Evolutionary conservation across 2,329 filamentous ascomycete species (phyloP).

Genomic region (Penicillium rolfsii): DNA sequence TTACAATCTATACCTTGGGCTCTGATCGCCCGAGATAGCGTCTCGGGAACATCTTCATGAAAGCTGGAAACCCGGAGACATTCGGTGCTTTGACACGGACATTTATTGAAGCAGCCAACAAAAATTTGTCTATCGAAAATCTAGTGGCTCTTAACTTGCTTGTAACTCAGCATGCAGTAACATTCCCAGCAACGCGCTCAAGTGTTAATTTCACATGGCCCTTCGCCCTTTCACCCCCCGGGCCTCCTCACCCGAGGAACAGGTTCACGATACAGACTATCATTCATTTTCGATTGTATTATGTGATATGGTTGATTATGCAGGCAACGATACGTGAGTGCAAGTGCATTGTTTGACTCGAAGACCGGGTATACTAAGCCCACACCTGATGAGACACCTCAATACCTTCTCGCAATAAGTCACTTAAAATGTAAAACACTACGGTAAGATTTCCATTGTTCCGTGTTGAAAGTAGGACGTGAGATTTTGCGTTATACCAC

Average conservation of each 20-base stretch:
- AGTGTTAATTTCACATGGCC: not conserved
- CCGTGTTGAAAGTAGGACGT: not conserved
- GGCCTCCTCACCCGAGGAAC: not conserved
- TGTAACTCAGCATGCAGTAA: not conserved
- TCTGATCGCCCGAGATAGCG: not conserved
- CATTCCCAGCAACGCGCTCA: not conserved
- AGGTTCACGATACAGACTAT: not conserved
- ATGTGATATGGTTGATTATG: not conserved
- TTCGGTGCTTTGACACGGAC: not conserved
- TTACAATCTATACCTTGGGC: not conserved
- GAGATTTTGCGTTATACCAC: not conserved
- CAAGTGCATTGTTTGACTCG: not conserved
- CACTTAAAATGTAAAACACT: not conserved
- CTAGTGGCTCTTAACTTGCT: not conserved
- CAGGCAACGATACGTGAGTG: not conserved
- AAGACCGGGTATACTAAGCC: not conserved
- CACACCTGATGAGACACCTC: not conserved
- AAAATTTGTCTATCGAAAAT: not conserved
- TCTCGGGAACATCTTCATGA: not conserved
- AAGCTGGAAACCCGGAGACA: not conserved
- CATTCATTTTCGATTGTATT: not conserved
- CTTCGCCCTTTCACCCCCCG: not conserved
- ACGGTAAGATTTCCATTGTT: not conserved
- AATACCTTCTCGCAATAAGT: not conserved
- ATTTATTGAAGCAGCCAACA: no score